Evolutionary conservation across 1,284 basidiomycete genomes (phyloP).

Genomic region (Hemileia vastatrix): DNA sequence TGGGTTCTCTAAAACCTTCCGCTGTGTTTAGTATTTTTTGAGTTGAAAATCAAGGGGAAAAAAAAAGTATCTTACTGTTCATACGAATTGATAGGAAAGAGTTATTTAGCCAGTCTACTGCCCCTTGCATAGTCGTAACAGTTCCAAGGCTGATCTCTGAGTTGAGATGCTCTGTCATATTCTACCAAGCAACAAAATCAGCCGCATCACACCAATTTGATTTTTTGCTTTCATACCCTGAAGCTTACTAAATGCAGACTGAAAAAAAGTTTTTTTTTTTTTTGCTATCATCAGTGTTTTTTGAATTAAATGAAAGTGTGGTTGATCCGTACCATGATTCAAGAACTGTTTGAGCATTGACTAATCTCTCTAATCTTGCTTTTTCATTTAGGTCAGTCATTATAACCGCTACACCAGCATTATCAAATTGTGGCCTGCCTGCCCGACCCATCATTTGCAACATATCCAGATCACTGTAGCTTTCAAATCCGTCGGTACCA

Average conservation of each 20-base stretch:
- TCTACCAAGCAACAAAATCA: conserved; percentile 37
- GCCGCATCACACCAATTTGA: background rate
- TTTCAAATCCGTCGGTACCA: conserved; percentile 20
- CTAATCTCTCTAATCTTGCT: conserved; percentile 18
- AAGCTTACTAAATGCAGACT: conserved; percentile 19
- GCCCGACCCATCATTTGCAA: conserved; percentile 28
- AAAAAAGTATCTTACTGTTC: conserved; percentile 3
- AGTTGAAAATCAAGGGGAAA: background rate
- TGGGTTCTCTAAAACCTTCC: conserved; percentile 10
- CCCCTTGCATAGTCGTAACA: conserved; percentile 8
- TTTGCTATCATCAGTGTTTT: background rate
- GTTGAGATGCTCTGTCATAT: conserved; percentile 79
- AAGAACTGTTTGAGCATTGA: conserved; percentile 16
- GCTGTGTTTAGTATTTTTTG: background rate
- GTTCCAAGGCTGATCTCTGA: conserved; percentile 71
- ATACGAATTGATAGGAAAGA: conserved; percentile 22
- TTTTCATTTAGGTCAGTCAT: conserved; percentile 24
- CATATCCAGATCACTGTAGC: conserved; percentile 25
- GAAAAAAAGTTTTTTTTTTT: no score
- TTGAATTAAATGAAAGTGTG: background rate
- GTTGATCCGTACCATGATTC: conserved; percentile 17
- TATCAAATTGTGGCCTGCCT: conserved; percentile 23
- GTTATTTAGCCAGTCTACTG: conserved; percentile 20
- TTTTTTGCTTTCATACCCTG: no score
- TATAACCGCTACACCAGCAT: conserved; percentile 20